These are phyloP conservation scores for Trichoderma breve DNA, from an alignment of 2,329 filamentous ascomycete genomes.

Conservation along the genomic window DNA sequence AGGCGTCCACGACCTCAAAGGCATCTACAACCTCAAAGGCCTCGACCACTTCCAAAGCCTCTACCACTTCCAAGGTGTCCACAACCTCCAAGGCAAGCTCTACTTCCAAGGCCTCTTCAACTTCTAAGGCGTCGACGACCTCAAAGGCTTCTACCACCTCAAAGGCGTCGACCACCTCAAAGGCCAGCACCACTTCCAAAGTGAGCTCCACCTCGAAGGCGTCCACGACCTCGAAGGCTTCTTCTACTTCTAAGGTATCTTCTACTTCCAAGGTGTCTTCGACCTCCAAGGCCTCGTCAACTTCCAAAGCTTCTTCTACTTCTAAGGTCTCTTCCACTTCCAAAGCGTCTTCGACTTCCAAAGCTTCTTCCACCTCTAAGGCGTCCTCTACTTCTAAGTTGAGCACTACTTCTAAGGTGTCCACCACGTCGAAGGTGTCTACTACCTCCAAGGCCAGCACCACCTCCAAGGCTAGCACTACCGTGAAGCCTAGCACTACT, in stretches of 20 bases:
- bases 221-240: background rate
- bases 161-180: background rate
- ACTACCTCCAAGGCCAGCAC: conserved; percentile 11
- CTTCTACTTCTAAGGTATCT: background rate
- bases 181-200: background rate
- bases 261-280: background rate
- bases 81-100: background rate
- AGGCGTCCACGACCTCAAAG: background rate
- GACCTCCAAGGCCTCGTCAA: background rate
- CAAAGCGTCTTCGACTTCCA: background rate
- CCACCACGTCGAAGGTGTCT: background rate
- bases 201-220: background rate
- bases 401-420: conserved; percentile 1
- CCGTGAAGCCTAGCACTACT: background rate
- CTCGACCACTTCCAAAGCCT: background rate
- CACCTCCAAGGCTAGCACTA: background rate
- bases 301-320: background rate
- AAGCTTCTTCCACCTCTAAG: background rate
- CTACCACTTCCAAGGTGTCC: background rate
- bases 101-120: background rate
- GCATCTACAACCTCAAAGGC: too few relatives aligned
- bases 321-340: background rate
- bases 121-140: background rate
- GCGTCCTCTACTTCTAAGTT: background rate
- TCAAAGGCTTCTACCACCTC: background rate